Evolutionary conservation across 345 rosid genomes (phyloP).

Genomic region (Camelina hispida): DNA sequence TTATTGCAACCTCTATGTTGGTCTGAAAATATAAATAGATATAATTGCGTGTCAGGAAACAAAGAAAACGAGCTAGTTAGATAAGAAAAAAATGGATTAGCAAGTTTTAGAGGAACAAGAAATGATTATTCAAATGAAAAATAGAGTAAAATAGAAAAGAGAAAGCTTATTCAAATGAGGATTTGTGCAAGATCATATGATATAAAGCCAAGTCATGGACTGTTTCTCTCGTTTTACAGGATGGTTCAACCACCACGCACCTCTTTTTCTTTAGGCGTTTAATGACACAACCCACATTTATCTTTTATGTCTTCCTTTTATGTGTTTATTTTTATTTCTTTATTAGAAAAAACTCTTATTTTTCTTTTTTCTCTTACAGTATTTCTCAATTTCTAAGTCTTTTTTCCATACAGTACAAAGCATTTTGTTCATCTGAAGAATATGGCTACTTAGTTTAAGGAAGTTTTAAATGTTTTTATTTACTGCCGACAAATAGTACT

Average conservation of each 20-base stretch:
- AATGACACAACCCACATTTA: slow-evolving; percentile 56
- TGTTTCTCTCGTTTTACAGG: slow-evolving; percentile 39
- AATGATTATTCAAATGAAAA: slow-evolving; percentile 30
- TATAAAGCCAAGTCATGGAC: slow-evolving; percentile 41
- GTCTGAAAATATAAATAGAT: slow-evolving; percentile 15
- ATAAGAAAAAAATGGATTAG: slow-evolving; percentile 35
- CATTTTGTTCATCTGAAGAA: slow-evolving; percentile 4
- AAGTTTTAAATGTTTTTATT: slow-evolving; percentile 9
- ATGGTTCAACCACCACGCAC: slow-evolving; percentile 87
- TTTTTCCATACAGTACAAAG: not conserved
- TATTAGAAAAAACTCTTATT: not conserved
- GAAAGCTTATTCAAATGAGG: slow-evolving; percentile 20
- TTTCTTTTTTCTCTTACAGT: slow-evolving; percentile 11
- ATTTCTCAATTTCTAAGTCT: not conserved
- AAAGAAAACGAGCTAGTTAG: slow-evolving; percentile 28
- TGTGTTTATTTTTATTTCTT: slow-evolving; percentile 2
- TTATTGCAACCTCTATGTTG: slow-evolving; percentile 18
- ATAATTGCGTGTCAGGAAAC: slow-evolving; percentile 34
- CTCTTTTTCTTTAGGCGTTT: slow-evolving; percentile 59
- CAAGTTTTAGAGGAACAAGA: slow-evolving; percentile 35
- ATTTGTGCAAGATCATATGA: slow-evolving; percentile 33
- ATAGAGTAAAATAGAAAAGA: too few species aligned
- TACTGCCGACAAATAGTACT: not conserved
- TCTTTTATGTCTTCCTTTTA: slow-evolving; percentile 33
- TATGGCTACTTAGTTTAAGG: slow-evolving; percentile 4